Base-by-base conservation (phyloP, 495 filamentous ascomycete genomes). In the Tuber indicum region DNA sequence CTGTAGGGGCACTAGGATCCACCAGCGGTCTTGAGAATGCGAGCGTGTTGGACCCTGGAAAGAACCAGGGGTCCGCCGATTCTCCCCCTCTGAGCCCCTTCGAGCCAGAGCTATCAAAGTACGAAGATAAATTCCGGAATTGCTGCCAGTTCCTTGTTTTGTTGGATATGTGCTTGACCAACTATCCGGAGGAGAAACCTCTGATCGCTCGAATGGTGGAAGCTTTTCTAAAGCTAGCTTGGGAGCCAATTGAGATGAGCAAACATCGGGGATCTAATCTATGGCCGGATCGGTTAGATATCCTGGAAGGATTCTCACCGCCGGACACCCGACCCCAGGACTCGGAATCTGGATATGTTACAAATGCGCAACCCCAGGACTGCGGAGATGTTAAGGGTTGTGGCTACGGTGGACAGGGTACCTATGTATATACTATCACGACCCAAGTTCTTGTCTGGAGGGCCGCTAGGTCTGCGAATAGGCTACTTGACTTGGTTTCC, bases 91-190 rank as follows among this genome's bases (percentile, higher is more conserved):
- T 26, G 52, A 52, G 21, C 0, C n/a, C 52, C 3, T 14, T 62
- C 4, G 52, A 62, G 52, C 52, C 52, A 62, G n/a, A 62, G 52
- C n/a, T 62, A 12, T 62, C 52, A 32, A 62, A 32, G 21, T 62
- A 62, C n/a, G 52, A 62, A 26, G 52, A 62, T 32, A 62, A 62
- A n/a, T 62, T 62, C 52, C 23, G 52, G 52, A 62, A 62, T 62
- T 62, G 52, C 26, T 62, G 52, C 52, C 52, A 62, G 32, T 62
- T 62, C n/a, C 52, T 62, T 62, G n/a, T 62, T 32, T 62, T 62
- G n/a, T 26, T 62, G n/a, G 52, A 62, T 62, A 32, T 32, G n/a
- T 62, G 52, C 52, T 62, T 3, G 52, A 62, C 52, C 52, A 62
- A 62, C 52, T 62, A 62, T 16, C 52, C 52, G 9, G 9, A 14